These are phyloP conservation scores for Colletotrichum salicis DNA, from an alignment of 2,329 filamentous ascomycete species.

Conservation along the genomic window DNA sequence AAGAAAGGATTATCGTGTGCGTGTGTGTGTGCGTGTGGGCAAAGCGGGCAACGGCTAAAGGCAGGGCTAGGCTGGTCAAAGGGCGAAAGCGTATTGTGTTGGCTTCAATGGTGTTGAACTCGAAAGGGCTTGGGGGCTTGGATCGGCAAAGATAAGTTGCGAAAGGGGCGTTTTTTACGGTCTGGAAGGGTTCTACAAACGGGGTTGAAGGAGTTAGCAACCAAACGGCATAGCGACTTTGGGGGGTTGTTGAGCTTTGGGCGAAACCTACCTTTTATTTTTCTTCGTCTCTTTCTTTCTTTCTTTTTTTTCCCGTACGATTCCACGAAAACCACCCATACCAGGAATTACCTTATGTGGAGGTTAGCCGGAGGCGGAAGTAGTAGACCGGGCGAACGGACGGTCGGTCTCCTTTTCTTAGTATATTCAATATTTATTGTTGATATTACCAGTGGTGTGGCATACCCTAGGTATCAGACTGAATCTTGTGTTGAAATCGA, in stretches of 20 bases:
- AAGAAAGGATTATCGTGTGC: slow-evolving; percentile 2
- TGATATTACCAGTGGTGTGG: slow-evolving; percentile 4
- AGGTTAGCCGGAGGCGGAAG: neutral
- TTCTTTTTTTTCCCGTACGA: slow-evolving; percentile 18
- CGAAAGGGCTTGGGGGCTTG: slow-evolving; percentile 18
- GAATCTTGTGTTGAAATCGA: neutral
- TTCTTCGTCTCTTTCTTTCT: slow-evolving; percentile 7
- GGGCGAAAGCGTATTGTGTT: neutral
- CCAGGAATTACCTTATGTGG: slow-evolving; percentile 1
- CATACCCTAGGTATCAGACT: neutral
- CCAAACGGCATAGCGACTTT: slow-evolving; percentile 36
- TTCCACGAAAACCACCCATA: slow-evolving; percentile 23
- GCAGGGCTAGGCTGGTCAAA: neutral
- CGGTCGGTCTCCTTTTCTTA: slow-evolving; percentile 16
- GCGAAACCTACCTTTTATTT: slow-evolving; percentile 33
- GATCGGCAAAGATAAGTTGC: slow-evolving; percentile 21
- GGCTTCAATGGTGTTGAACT: slow-evolving; percentile 15
- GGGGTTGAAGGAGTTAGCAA: slow-evolving; percentile 34
- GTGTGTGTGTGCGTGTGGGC: neutral
- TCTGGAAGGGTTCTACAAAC: slow-evolving; percentile 24
- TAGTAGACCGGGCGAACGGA: neutral
- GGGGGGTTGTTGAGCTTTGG: slow-evolving; percentile 30
- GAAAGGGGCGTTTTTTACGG: slow-evolving; percentile 25
- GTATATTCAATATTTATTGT: slow-evolving; percentile 31
- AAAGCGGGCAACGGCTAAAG: slow-evolving; percentile 7